A percentile compares a stretch with the other conserved stretches of the same genome.
Conservation (phyloP, 2,329 filamentous ascomycete genomes). For the Graphilbum fragrans region DNA sequence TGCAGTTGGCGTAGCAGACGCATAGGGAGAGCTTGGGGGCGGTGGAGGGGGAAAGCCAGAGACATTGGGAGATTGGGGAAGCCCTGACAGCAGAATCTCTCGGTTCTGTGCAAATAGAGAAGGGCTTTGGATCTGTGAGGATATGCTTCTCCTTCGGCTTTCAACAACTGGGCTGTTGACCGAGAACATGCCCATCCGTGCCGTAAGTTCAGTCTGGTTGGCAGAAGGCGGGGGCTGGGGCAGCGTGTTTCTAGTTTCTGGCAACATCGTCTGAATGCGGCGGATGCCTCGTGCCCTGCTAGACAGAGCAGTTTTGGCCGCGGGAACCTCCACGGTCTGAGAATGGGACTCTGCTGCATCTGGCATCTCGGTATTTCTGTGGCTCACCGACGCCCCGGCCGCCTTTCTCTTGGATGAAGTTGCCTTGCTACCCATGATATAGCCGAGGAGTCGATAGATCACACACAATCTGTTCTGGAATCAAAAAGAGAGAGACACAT, state of each 20-base stretch:
- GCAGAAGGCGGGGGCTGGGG: constrained; percentile 7
- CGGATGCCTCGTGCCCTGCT: background rate
- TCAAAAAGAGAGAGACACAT: too few relatives aligned
- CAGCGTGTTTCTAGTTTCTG: background rate
- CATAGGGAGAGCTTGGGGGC: background rate
- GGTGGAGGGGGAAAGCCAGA: background rate
- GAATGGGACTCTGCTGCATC: too few relatives aligned
- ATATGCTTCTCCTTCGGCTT: background rate
- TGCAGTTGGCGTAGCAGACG: too few relatives aligned
- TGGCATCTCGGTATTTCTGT: too few relatives aligned
- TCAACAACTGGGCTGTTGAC: constrained; percentile 4
- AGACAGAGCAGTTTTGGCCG: background rate
- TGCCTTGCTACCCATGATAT: too few relatives aligned
- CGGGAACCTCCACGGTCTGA: background rate
- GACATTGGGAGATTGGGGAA: constrained; percentile 2
- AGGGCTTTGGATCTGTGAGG: constrained; percentile 1
- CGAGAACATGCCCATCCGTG: constrained; percentile 4
- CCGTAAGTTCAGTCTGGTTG: constrained; percentile 4
- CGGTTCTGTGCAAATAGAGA: constrained; percentile 9
- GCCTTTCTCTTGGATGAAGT: too few relatives aligned
- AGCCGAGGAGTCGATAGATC: too few relatives aligned
- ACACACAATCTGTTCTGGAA: too few relatives aligned
- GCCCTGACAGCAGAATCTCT: constrained; percentile 7
- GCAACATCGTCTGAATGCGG: background rate
- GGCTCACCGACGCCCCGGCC: too few relatives aligned